These are phyloP conservation scores for Gossypium gossypioides DNA, from an alignment of 441 rosid genomes.

Conservation along the genomic window DNA sequence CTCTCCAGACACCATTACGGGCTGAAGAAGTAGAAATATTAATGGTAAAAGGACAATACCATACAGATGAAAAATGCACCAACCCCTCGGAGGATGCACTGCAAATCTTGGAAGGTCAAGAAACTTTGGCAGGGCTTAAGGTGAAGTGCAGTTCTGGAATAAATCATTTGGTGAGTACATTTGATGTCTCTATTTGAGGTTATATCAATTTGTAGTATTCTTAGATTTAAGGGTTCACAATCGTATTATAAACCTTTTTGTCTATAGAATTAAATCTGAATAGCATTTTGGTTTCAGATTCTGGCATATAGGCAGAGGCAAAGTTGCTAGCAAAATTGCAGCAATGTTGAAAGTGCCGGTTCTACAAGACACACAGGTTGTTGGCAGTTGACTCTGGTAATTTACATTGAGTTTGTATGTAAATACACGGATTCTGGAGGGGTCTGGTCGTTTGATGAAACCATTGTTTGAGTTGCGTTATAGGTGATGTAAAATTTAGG, in stretches of 20 bases:
- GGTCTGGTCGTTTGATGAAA: not conserved
- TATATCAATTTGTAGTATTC: not conserved
- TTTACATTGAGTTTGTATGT: not conserved
- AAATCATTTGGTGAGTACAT: conserved; percentile 37
- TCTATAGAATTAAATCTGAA: not conserved
- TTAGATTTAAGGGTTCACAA: not conserved
- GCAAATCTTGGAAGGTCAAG: conserved; percentile 38
- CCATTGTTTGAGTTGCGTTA: not conserved
- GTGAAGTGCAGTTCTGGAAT: conserved; percentile 22
- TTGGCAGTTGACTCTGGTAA: not conserved
- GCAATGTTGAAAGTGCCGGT: not conserved
- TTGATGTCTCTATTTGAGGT: not conserved
- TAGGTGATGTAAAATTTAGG: too few species aligned
- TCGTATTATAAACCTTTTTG: not conserved
- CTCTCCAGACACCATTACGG: conserved; percentile 34
- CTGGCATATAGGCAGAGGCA: conserved; percentile 39
- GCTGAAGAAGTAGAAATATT: conserved; percentile 50
- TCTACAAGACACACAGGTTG: not conserved
- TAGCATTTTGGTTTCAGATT: conserved; percentile 27
- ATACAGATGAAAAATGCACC: conserved; percentile 9
- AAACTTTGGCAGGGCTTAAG: conserved; percentile 36
- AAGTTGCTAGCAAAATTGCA: conserved; percentile 15
- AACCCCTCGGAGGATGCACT: conserved; percentile 22
- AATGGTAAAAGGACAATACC: conserved; percentile 24
- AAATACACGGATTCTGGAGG: not conserved